phyloP scores from a whole-genome alignment of 2,329 filamentous ascomycete genomes.

The Xylaria sp. region DNA sequence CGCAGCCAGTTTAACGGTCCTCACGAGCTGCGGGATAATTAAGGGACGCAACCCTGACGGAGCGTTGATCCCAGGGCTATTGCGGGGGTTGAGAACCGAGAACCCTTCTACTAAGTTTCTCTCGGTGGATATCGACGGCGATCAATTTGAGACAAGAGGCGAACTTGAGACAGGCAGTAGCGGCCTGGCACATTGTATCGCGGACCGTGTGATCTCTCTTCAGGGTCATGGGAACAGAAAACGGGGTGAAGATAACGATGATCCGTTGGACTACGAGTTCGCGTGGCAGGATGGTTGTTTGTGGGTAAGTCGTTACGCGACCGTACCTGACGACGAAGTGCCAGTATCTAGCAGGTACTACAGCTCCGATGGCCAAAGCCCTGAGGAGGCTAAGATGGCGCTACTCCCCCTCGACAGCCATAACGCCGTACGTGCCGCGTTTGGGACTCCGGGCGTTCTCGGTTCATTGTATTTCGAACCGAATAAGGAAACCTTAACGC shows the following conservation, averaged over 20 bases:
- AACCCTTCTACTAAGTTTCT: constrained; percentile 42
- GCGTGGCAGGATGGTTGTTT: constrained; percentile 47
- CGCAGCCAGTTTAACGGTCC: constrained; percentile 29
- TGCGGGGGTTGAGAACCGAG: constrained; percentile 44
- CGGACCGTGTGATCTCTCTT: constrained; percentile 5
- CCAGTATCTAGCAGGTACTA: no score
- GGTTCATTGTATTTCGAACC: constrained; percentile 46
- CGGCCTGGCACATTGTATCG: no score
- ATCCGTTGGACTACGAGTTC: constrained; percentile 43
- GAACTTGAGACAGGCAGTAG: no score
- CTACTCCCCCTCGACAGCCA: constrained; percentile 34
- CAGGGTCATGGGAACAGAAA: background rate
- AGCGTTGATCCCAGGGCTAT: constrained; percentile 43
- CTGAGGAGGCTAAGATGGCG: background rate
- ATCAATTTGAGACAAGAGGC: constrained; percentile 39
- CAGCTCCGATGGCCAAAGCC: no score
- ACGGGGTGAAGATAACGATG: constrained; percentile 29
- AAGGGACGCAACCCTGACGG: constrained; percentile 42
- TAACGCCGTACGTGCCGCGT: constrained; percentile 43
- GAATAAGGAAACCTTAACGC: constrained; percentile 38
- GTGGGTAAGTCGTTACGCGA: constrained; percentile 47
- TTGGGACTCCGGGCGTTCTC: constrained; percentile 47
- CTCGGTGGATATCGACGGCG: background rate
- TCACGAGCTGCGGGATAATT: constrained; percentile 40
- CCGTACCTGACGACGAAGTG: constrained; percentile 15